A percentile compares a stretch with the other conserved stretches of the same genome.
Evolutionary conservation across 179 eudicot species (phyloP).

Genomic region (Beta corolliflora): DNA sequence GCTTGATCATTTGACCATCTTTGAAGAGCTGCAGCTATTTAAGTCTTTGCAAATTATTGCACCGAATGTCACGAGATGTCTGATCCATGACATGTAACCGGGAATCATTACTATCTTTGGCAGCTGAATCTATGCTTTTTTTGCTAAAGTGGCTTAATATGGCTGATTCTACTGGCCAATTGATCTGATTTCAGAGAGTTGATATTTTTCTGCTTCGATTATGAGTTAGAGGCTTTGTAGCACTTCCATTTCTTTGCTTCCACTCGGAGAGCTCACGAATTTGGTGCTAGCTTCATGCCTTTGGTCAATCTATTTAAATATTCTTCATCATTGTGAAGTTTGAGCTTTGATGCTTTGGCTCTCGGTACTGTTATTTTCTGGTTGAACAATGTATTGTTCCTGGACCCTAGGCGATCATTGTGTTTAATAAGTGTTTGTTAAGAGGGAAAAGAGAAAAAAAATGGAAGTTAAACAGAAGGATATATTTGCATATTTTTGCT

Average conservation of each 20-base stretch:
- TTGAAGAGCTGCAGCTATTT: background rate
- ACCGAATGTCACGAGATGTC: background rate
- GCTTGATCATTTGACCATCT: constrained; percentile 14
- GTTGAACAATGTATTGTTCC: background rate
- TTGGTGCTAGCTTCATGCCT: constrained; percentile 11
- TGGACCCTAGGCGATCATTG: background rate
- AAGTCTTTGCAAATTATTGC: background rate
- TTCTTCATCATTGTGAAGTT: background rate
- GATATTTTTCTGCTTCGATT: background rate
- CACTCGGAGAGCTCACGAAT: background rate
- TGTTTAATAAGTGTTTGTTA: background rate
- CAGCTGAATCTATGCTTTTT: background rate
- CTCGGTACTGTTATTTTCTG: background rate
- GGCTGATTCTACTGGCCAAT: background rate
- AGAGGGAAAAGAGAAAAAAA: background rate
- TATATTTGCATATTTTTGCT: background rate
- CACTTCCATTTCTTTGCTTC: background rate
- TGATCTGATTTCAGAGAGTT: background rate
- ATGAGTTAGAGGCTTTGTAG: background rate
- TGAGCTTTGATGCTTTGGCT: background rate
- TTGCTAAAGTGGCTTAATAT: background rate
- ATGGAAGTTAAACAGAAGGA: background rate
- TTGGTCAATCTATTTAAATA: background rate
- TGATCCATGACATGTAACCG: background rate
- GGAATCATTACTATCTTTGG: background rate